Evolutionary conservation across 441 rosid species (phyloP), one percentile per base, ranked within the genome.

Genomic region (Erysimum pusillum): DNA sequence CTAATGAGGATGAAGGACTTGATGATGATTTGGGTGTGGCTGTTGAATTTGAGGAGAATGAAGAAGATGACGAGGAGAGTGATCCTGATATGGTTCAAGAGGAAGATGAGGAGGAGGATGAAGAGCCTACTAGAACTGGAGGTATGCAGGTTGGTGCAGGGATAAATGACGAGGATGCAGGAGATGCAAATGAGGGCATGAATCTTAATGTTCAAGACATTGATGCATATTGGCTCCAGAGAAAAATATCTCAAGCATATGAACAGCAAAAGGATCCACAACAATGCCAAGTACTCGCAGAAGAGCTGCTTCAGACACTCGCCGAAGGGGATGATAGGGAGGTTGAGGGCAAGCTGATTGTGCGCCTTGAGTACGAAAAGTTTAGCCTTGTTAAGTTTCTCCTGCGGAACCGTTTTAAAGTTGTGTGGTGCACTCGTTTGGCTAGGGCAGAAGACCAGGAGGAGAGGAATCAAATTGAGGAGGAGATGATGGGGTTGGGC

Each of bases 171-270:
- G 95, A 88, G 71, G 98, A 93, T 36, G 76, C 74, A 77, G 84
- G 72, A 63, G 94, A 88, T 72, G 93, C 85, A 1, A 81, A 86
- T 58, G 97, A 89, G 80, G 97, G 94, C n/a, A 76, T 79, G 72
- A 78, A 78, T 79, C 85, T 93, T 68, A 91, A 91, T 83, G 97
- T 91, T 62, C 98, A 89, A 86, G 98, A 93, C 46, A 89, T 96
- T 75, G 99, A 90, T 85, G 97, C 99, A 36, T 88, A 95, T 80
- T 93, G 99, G 97, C 97, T 95, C 52, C 97, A 95, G 80, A 87
- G 97, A 78, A 91, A 91, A 89, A 87, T 93, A 63, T 90, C 98
- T 32, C 93, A 87, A 81, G 94, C 96, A 69, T 91, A 80, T 80
- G 92, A 86, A 38, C 92, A 90, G 76, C 84, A 93, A 79, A 89